A percentile compares a stretch with the other conserved stretches of the same genome.
Conservation (phyloP, 139 green algal genomes). For the Chlamydomonas urium region DNA sequence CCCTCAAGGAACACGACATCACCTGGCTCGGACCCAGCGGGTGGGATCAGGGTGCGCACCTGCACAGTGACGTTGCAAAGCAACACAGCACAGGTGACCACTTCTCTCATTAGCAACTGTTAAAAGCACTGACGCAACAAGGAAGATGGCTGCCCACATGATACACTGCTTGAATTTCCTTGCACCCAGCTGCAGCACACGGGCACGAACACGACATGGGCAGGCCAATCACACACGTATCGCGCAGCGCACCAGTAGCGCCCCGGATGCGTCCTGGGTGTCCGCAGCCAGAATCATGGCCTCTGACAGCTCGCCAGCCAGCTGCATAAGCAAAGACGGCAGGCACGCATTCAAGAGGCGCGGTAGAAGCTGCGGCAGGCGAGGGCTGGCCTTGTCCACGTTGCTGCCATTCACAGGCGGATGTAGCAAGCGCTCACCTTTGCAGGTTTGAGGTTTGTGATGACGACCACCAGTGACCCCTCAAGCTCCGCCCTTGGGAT, state of each 20-base stretch:
- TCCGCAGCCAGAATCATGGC: conserved; percentile 59
- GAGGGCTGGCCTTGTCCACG: background rate
- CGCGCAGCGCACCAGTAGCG: background rate
- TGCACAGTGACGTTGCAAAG: background rate
- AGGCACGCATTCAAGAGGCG: background rate
- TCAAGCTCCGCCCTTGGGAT: conserved; percentile 30
- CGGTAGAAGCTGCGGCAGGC: too few species aligned
- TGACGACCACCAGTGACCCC: conserved; percentile 30
- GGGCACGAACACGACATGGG: too few species aligned
- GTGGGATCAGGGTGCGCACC: conserved; percentile 35
- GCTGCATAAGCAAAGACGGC: background rate
- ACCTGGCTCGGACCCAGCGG: conserved; percentile 28
- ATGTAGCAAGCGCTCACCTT: too few species aligned
- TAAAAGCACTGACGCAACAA: background rate
- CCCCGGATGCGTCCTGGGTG: background rate
- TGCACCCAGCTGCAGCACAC: too few species aligned
- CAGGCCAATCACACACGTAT: too few species aligned
- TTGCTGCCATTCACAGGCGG: background rate
- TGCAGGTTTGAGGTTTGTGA: conserved; percentile 62
- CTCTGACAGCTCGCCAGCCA: conserved; percentile 46
- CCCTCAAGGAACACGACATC: conserved; percentile 39
- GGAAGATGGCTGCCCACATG: too few species aligned
- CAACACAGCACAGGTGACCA: background rate
- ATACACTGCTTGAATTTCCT: too few species aligned
- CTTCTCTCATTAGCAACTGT: background rate